Evolutionary conservation across 2,329 filamentous ascomycete genomes (phyloP), one percentile per base, ranked within the genome.

Genomic region (Arthrobotrys sphaeroides): DNA sequence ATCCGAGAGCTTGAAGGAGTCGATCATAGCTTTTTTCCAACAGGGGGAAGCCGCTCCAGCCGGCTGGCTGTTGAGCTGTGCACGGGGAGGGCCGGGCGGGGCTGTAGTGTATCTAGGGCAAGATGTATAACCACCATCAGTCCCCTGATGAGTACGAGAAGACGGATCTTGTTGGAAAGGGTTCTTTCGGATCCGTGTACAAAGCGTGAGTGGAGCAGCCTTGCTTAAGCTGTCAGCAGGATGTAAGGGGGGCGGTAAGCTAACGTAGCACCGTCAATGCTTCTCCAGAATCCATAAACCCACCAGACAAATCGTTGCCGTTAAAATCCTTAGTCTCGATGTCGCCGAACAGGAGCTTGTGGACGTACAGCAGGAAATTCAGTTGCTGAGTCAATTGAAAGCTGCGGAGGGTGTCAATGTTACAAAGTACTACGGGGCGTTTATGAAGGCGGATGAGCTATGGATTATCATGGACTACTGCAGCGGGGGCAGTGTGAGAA

Each of bases 401-500:
- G 90, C 92, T 78, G 90, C 87, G 78, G 90, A 89, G 53, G 91
- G 91, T 16, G 87, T 88, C 78, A 94, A 94, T 80, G 89, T 96
- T 83, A 95, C 94, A 81, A 87, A 90, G 79, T 90, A 94, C 60
- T 89, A 94, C 79, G 91, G 94, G 78, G 91, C 91, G 3, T 86
- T 94, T 18, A 89, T 91, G 6, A 88, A 94, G 38, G 90, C 91
- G 43, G 89, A 91, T 78, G 88, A 92, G 74, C 90, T 96, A 84
- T 96, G 92, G 92, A 92, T 95, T 84, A 88, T 95, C 67, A 94
- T 91, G 73, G 91, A 95, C 83, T 93, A 94, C 82, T 94, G 92
- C 79, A 91, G 90, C 4, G 92, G 92, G 77, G 92, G 92, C 55
- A 95, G 92, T 81, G 90, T 96, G 81, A 90, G 87, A 78, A 94